phyloP scores from a whole-genome alignment of 768 basidiomycete genomes.

The Calocybe gangraenosa region DNA sequence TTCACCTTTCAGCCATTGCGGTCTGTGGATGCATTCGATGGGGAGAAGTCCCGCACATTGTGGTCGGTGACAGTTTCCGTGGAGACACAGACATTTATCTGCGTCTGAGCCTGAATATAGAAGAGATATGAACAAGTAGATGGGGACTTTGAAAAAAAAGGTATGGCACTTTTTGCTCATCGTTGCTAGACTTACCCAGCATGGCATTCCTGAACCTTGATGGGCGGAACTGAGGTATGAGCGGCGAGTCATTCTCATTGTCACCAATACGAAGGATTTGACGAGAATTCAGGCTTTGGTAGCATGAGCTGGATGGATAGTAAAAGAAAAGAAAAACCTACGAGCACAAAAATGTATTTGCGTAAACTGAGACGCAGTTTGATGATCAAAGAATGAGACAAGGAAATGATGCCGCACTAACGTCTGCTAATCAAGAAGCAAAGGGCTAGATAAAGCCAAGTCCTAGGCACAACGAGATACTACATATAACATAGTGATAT shows the following conservation, averaged over 20 bases:
- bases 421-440: constrained; percentile 29
- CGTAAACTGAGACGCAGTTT: constrained; percentile 20
- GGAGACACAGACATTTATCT: constrained; percentile 25
- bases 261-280: constrained; percentile 21
- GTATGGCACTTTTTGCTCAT: constrained; percentile 3
- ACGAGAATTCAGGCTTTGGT: constrained; percentile 25
- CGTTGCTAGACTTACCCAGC: constrained; percentile 3
- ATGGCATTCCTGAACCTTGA: constrained; percentile 5
- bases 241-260: constrained; percentile 13
- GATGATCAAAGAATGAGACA: neutral
- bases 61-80: constrained; percentile 26
- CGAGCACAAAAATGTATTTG: constrained; percentile 30
- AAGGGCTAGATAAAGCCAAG: constrained; percentile 30
- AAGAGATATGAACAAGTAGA: neutral
- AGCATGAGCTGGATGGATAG: neutral
- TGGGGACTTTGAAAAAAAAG: neutral
- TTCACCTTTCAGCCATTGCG: neutral
- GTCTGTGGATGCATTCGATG: neutral
- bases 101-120: constrained; percentile 17
- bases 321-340: constrained; percentile 11
- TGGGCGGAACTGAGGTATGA: constrained; percentile 12
- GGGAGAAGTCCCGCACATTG: neutral
- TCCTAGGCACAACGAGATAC: constrained; percentile 26
- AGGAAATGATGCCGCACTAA: constrained; percentile 11
- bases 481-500: constrained; percentile 9